These are phyloP conservation scores for Globisporangium abappressorium DNA, from an alignment of 352 stramenopile genomes.

Conservation along the genomic window DNA sequence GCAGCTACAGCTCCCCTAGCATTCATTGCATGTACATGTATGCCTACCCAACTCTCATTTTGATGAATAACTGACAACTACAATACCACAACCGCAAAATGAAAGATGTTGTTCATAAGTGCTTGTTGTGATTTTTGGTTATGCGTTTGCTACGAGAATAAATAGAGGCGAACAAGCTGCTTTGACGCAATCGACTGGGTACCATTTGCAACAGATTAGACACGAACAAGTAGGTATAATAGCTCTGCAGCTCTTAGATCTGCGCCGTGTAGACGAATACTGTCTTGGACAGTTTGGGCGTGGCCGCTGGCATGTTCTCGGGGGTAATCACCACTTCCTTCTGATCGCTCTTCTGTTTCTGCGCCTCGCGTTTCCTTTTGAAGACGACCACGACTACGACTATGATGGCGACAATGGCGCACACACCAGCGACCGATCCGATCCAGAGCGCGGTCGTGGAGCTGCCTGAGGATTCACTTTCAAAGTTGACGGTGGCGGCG, in stretches of 20 bases:
- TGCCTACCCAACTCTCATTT: constrained; percentile 5
- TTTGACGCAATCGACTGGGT: not conserved
- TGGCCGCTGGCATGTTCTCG: constrained; percentile 20
- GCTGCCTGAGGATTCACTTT: not conserved
- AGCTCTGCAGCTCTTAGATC: constrained; percentile 48
- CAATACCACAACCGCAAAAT: not conserved
- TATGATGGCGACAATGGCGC: constrained; percentile 17
- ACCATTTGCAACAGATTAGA: not conserved
- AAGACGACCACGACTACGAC: constrained; percentile 16
- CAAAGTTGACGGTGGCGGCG: not conserved
- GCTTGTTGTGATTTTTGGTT: not conserved
- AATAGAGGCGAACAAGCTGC: not conserved
- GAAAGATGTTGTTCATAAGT: not conserved
- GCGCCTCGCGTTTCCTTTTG: constrained; percentile 18
- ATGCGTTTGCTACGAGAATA: not conserved
- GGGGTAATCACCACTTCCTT: constrained; percentile 45
- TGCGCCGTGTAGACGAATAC: constrained; percentile 55
- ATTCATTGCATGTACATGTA: not conserved
- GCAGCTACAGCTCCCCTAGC: not conserved
- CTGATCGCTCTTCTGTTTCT: constrained; percentile 18
- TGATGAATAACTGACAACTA: constrained; percentile 1
- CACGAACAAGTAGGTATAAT: constrained; percentile 17
- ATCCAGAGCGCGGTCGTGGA: constrained; percentile 18
- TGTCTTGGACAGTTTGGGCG: constrained; percentile 30
- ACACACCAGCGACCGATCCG: constrained; percentile 22